Evolutionary conservation across 2,329 filamentous ascomycete species (phyloP).

Genomic region (Ceratocystis eucalypticola): DNA sequence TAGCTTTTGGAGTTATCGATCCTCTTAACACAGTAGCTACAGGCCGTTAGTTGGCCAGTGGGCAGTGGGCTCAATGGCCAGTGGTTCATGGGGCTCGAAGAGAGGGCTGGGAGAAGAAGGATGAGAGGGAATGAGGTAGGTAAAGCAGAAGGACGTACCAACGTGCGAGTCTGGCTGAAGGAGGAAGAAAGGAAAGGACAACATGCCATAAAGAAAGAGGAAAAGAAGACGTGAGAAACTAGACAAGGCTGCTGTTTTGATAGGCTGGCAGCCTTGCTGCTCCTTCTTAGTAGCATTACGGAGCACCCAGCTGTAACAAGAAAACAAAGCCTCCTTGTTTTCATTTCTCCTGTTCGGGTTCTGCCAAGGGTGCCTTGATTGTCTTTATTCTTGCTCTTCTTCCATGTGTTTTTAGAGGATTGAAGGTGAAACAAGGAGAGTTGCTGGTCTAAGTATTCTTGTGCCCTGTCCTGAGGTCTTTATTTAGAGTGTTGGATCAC

Average conservation of each 20-base stretch:
- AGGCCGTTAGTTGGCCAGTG: background rate
- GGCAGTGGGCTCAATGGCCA: background rate
- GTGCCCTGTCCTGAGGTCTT: too few species aligned
- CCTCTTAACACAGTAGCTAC: background rate
- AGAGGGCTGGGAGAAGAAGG: background rate
- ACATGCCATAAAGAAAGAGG: background rate
- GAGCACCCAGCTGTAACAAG: background rate
- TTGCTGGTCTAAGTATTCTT: too few species aligned
- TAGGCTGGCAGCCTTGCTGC: background rate
- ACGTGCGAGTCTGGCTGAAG: background rate
- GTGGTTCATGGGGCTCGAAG: background rate
- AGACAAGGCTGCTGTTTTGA: background rate
- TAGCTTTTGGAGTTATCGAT: background rate
- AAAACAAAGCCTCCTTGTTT: background rate
- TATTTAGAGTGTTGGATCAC: too few species aligned
- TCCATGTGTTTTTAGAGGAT: too few species aligned
- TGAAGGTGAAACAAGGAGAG: too few species aligned
- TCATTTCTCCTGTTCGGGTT: background rate
- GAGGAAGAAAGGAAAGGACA: background rate
- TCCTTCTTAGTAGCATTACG: background rate
- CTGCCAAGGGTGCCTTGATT: too few species aligned
- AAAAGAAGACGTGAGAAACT: background rate
- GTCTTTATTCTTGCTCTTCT: too few species aligned
- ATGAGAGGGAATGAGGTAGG: background rate
- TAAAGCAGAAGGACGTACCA: background rate